A percentile compares a stretch with the other conserved stretches of the same genome.
phyloP scores from a whole-genome alignment of 2,329 filamentous ascomycete species.

The Zasmidium angulare region DNA sequence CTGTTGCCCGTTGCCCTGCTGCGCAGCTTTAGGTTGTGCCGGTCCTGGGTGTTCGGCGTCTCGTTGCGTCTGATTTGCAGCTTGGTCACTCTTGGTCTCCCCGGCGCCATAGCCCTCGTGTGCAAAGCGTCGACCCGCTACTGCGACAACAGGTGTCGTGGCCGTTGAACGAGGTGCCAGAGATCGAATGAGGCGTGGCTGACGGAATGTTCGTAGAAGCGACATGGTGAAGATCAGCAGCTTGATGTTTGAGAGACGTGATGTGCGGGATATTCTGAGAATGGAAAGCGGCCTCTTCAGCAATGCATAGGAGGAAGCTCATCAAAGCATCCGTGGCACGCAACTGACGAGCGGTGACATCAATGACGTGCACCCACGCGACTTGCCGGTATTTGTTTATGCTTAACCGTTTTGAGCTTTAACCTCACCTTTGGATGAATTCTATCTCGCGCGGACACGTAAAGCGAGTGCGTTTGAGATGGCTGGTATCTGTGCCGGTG shows the following conservation, averaged over 20 bases:
- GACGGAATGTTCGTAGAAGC: slow-evolving; percentile 1
- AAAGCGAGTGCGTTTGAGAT: not conserved
- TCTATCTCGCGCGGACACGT: not conserved
- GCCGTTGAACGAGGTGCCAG: not conserved
- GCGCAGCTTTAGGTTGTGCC: slow-evolving; percentile 1
- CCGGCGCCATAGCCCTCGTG: slow-evolving; percentile 9
- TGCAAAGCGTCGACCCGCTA: slow-evolving; percentile 1
- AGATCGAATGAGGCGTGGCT: not conserved
- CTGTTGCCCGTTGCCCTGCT: slow-evolving; percentile 3
- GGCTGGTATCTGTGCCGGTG: not conserved
- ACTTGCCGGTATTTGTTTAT: not conserved
- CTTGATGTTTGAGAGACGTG: not conserved
- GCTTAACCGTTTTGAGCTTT: not conserved
- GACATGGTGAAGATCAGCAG: not conserved
- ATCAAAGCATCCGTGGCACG: not conserved
- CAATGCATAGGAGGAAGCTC: not conserved
- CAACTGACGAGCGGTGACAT: not conserved
- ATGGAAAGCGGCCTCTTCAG: not conserved
- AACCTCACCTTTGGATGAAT: not conserved
- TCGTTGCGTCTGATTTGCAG: not conserved
- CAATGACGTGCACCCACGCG: not conserved
- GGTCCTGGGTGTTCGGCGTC: slow-evolving; percentile 10
- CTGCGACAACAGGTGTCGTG: not conserved
- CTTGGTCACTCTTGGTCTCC: not conserved
- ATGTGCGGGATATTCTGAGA: not conserved